Percentiles rank a stretch among this genome's conserved stretches.
phyloP scores from a whole-genome alignment of 371 early-diverging fungal genomes.

The Amoeboradix gromovi region DNA sequence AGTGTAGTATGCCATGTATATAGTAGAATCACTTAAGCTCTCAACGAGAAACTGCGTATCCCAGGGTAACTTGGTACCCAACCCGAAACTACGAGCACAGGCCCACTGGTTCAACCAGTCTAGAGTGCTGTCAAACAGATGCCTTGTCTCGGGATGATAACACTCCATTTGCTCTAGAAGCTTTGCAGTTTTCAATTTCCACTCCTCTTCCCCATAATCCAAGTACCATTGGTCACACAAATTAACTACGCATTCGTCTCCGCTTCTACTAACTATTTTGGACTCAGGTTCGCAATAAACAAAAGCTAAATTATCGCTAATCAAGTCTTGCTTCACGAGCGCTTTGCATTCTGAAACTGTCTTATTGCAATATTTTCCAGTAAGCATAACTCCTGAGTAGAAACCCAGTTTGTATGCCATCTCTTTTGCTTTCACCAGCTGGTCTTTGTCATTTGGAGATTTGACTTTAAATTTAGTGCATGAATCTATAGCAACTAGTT shows the following conservation, averaged over 20 bases:
- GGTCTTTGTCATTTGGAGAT: constrained; percentile 67
- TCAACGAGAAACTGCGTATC: constrained; percentile 90
- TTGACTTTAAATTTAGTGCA: constrained; percentile 72
- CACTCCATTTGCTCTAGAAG: constrained; percentile 56
- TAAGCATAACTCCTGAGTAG: constrained; percentile 60
- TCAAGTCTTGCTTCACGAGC: constrained; percentile 39
- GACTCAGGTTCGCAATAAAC: constrained; percentile 88
- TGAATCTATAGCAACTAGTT: constrained; percentile 51
- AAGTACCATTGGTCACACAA: constrained; percentile 98
- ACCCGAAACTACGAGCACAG: constrained; percentile 85
- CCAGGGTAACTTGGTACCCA: constrained; percentile 92
- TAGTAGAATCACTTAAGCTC: constrained; percentile 95
- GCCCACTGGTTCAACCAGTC: constrained; percentile 98
- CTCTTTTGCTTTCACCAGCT: constrained; percentile 77
- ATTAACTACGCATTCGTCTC: constrained; percentile 94
- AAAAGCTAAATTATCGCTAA: constrained; percentile 40
- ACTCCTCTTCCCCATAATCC: constrained; percentile 81
- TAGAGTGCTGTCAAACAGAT: constrained; percentile 58
- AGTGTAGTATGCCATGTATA: constrained; percentile 99
- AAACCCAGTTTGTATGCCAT: constrained; percentile 89
- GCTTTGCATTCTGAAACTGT: constrained; percentile 75
- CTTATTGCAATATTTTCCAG: constrained; percentile 45
- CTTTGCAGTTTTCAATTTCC: constrained; percentile 53
- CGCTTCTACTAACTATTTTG: constrained; percentile 78
- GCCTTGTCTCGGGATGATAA: constrained; percentile 50